A percentile compares a stretch with the other conserved stretches of the same genome.
Conservation (phyloP, 108 stramenopile species). For the Aureococcus anophagefferens region DNA sequence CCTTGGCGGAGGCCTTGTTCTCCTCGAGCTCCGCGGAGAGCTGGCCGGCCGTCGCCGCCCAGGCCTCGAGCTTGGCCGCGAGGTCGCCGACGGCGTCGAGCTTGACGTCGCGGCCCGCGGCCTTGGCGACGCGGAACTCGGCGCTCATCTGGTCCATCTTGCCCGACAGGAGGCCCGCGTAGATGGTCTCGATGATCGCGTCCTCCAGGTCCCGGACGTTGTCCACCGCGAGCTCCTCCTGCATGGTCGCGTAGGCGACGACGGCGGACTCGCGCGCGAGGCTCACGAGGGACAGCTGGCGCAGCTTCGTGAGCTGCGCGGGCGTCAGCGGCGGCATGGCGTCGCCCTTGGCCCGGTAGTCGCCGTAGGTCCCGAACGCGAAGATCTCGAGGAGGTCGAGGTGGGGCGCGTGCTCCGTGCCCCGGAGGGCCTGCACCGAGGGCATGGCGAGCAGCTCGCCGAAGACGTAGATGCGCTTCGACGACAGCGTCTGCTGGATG, state of each 20-base stretch:
- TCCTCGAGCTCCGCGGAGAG: background rate
- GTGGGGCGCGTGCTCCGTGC: slow-evolving; percentile 31
- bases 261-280: slow-evolving; percentile 29
- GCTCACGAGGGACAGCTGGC: slow-evolving; percentile 33
- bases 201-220: slow-evolving; percentile 33
- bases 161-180: slow-evolving; percentile 34
- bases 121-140: slow-evolving; percentile 15
- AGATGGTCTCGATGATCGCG: slow-evolving; percentile 35
- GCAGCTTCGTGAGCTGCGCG: slow-evolving; percentile 25
- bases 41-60: background rate
- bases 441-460: slow-evolving; percentile 42
- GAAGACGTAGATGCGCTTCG: slow-evolving; percentile 28
- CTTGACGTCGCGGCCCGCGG: slow-evolving; percentile 8
- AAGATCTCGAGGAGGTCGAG: slow-evolving; percentile 34
- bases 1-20: background rate
- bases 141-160: slow-evolving; percentile 36
- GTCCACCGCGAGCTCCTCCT: slow-evolving; percentile 9
- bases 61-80: slow-evolving; percentile 1
- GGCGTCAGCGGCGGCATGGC: slow-evolving; percentile 15
- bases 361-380: slow-evolving; percentile 40
- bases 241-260: slow-evolving; percentile 14
- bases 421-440: slow-evolving; percentile 32
- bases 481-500: slow-evolving; percentile 26
- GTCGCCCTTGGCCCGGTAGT: slow-evolving; percentile 4
- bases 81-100: slow-evolving; percentile 2